phyloP scores from a whole-genome alignment of 495 filamentous ascomycete genomes.

The Evernia prunastri region DNA sequence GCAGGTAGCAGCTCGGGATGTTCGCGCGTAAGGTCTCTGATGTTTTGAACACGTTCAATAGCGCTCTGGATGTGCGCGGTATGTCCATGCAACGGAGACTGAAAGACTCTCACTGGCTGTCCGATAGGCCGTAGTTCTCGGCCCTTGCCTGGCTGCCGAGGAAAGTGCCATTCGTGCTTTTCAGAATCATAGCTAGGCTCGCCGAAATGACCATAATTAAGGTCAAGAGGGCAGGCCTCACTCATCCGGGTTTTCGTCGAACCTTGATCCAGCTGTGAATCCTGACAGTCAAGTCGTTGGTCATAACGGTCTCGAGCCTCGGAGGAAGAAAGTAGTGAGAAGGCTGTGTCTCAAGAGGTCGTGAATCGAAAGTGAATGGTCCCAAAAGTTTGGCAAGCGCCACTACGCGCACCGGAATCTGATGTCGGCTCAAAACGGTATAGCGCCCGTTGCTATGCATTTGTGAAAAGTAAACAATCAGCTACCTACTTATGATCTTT shows the following conservation, averaged over 20 bases:
- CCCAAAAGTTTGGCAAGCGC: not conserved
- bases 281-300: slow-evolving; percentile 23
- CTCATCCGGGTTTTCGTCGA: slow-evolving; percentile 52
- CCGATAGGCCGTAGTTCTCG: slow-evolving; percentile 16
- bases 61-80: not conserved
- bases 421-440: not conserved
- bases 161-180: slow-evolving; percentile 51
- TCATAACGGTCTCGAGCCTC: slow-evolving; percentile 36
- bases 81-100: not conserved
- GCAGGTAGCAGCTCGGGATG: slow-evolving; percentile 39
- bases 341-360: too few relatives aligned
- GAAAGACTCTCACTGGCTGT: slow-evolving; percentile 5
- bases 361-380: not conserved
- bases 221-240: slow-evolving; percentile 47
- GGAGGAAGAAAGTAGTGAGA: not conserved
- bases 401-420: not conserved
- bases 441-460: slow-evolving; percentile 15
- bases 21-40: slow-evolving; percentile 11
- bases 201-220: slow-evolving; percentile 63
- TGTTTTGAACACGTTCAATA: slow-evolving; percentile 3
- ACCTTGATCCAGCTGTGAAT: slow-evolving; percentile 31
- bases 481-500: not conserved
- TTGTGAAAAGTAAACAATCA: slow-evolving; percentile 8
- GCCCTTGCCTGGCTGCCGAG: slow-evolving; percentile 27
- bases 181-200: slow-evolving; percentile 48